Evolutionary conservation across 768 basidiomycete species (phyloP).

Genomic region (Mycena capillaripes): DNA sequence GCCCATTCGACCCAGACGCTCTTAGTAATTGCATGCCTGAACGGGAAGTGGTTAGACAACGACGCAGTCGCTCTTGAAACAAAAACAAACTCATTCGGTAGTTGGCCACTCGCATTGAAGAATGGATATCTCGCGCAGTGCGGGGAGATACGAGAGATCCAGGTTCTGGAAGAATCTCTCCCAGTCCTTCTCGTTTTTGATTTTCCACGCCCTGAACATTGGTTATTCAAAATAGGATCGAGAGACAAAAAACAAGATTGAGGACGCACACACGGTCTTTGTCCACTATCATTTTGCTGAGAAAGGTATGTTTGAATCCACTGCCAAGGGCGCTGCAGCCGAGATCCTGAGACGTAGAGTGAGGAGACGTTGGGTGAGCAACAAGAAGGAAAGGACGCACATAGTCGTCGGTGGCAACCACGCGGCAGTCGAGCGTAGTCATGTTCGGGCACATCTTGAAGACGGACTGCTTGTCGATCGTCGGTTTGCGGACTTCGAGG

Average conservation of each 20-base stretch:
- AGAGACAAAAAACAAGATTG: neutral
- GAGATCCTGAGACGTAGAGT: neutral
- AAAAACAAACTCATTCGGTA: neutral
- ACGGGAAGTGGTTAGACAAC: neutral
- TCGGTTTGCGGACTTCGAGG: neutral
- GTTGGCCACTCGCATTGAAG: neutral
- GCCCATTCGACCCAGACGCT: constrained; percentile 4
- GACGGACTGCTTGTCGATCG: neutral
- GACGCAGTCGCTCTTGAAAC: neutral
- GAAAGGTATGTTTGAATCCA: neutral
- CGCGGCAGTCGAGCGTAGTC: neutral
- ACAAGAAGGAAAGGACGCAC: neutral
- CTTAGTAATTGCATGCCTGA: neutral
- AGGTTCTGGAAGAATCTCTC: neutral
- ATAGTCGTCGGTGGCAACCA: neutral
- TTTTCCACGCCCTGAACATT: neutral
- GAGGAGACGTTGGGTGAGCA: neutral
- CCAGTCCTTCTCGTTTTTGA: neutral
- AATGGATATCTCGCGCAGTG: neutral
- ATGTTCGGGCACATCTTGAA: neutral
- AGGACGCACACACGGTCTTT: neutral
- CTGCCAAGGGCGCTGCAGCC: neutral
- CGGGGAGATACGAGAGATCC: neutral
- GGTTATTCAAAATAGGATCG: neutral
- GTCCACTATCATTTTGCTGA: neutral